phyloP scores from a whole-genome alignment of 2,329 filamentous ascomycete genomes.

The Scedosporium aurantiacum region DNA sequence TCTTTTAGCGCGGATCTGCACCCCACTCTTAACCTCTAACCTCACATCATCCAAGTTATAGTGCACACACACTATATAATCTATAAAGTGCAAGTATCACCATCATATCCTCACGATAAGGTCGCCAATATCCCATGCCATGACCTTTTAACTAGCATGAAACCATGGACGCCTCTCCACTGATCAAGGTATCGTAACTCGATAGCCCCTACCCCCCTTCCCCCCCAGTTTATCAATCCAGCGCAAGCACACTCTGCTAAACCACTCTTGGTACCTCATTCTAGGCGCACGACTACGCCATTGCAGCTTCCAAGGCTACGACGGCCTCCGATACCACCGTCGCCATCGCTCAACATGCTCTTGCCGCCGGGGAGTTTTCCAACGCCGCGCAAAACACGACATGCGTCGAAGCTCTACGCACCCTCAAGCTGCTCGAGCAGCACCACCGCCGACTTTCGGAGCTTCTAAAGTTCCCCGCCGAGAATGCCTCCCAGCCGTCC shows the following conservation, averaged over 20 bases:
- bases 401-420: slow-evolving; percentile 64
- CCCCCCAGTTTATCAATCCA: neutral
- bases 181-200: neutral
- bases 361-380: slow-evolving; percentile 81
- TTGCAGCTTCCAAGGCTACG: slow-evolving; percentile 67
- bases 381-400: slow-evolving; percentile 64
- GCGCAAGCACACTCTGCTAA: neutral
- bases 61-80: too few relatives aligned
- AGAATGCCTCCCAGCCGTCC: slow-evolving; percentile 32
- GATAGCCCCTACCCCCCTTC: neutral
- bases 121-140: too few relatives aligned
- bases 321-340: slow-evolving; percentile 66
- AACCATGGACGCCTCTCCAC: slow-evolving; percentile 25
- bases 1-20: too few relatives aligned
- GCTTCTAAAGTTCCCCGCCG: slow-evolving; percentile 61
- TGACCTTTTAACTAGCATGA: neutral
- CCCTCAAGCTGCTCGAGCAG: slow-evolving; percentile 72
- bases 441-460: slow-evolving; percentile 79
- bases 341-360: slow-evolving; percentile 77
- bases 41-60: too few relatives aligned
- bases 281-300: slow-evolving; percentile 80
- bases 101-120: too few relatives aligned
- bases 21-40: too few relatives aligned
- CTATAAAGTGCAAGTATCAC: too few relatives aligned
- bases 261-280: slow-evolving; percentile 12